Base-by-base conservation (phyloP, 345 rosid species). In the Lepidium africanum region DNA sequence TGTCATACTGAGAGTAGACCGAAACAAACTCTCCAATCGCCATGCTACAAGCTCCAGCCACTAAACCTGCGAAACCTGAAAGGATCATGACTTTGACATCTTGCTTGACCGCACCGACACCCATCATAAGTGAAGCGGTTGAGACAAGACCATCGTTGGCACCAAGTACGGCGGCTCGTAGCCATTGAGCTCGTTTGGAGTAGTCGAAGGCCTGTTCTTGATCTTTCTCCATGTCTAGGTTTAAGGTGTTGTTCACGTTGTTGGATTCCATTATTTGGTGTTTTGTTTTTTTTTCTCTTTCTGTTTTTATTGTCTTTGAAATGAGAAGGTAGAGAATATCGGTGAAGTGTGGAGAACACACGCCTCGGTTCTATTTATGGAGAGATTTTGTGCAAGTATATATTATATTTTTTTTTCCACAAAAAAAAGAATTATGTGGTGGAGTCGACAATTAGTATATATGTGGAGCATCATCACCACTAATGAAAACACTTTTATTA, bases 1-100 rank as follows among this genome's bases (percentile, higher is more conserved):
- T 84, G 58, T 92, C 98, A 5, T 87, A 59, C 55, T 92, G 98
- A 9, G 98, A 86, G 58, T 89, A 82, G 14, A 92, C 98, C 0
- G 98, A 92, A 15, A 92, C 98, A 23, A 86, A 89, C 79, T 92
- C 98, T 10, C 98, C 98, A 4, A 92, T 89, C 7, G 96, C 95
- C 98, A 92, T 92, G 83, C 98, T 92, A 53, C 92, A 89, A 11
- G 98, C 98, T 1, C 98, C 98, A 0, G 95, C 96, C 0, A 92
- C 91, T 5, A 89, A 65, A 16, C 98, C 98, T 0, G 98, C 96
- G 11, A 92, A 92, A 7, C 98, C 98, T 0, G 95, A 80, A 13
- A 92, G 78, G 41, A 92, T 81, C 98, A 92, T 92, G 46, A 66
- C 81, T 39, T 86, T 87, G n/a, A 82, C 72, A 71, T 92, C 98